phyloP scores from a whole-genome alignment of 2,329 filamentous ascomycete species.

The Ophiostoma sp. region DNA sequence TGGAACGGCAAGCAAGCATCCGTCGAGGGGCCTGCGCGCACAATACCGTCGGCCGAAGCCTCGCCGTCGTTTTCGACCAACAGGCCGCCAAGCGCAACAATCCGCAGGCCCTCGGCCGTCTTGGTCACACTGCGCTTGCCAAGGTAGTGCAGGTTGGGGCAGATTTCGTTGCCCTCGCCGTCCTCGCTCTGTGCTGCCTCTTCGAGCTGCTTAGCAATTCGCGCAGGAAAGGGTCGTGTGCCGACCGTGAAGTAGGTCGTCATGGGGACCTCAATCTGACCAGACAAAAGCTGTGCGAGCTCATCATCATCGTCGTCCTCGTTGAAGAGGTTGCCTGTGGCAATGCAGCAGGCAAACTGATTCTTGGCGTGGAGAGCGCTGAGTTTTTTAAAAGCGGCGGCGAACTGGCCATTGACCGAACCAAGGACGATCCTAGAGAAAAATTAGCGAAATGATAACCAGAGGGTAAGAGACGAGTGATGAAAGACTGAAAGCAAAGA shows the following conservation, averaged over 20 bases:
- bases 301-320: constrained; percentile 58
- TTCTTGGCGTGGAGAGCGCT: constrained; percentile 82
- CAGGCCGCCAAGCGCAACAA: constrained; percentile 80
- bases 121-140: constrained; percentile 85
- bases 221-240: constrained; percentile 66
- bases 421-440: constrained; percentile 72
- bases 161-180: constrained; percentile 57
- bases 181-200: constrained; percentile 36
- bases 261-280: constrained; percentile 72
- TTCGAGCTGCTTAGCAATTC: constrained; percentile 71
- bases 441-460: neutral
- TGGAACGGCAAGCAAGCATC: constrained; percentile 78
- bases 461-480: neutral
- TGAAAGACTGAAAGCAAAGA: neutral
- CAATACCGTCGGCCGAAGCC: constrained; percentile 34
- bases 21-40: constrained; percentile 56
- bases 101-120: constrained; percentile 83
- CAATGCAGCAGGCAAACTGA: constrained; percentile 79
- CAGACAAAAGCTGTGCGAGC: constrained; percentile 66
- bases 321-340: constrained; percentile 81
- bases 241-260: constrained; percentile 91
- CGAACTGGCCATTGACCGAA: constrained; percentile 75
- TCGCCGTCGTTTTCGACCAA: constrained; percentile 55
- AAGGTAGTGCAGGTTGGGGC: constrained; percentile 86
- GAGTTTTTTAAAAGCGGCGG: constrained; percentile 76